Base-by-base conservation (phyloP, 208 protist genomes). In the Trypanosoma rangeli region DNA sequence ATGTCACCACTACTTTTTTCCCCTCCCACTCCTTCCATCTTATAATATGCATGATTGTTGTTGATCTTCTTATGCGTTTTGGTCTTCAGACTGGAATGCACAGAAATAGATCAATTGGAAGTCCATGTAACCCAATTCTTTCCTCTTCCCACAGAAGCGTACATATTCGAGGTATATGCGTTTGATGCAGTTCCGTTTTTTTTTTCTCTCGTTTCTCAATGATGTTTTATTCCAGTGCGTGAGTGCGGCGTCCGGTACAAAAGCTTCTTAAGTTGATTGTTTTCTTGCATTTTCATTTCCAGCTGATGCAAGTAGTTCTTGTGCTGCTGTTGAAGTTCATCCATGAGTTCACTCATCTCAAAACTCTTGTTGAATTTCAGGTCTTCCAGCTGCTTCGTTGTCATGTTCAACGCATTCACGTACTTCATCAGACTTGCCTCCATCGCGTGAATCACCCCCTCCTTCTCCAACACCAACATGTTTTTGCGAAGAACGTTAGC, bases 401-500 rank as follows among this genome's bases (percentile, higher is more conserved):
- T 68, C 48, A 78, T 76, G 59, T 92, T 92, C 67, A 91, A 77
- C 24, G 58, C 67, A 26, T 79, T 75, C 35, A 86, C 80, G 61
- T 81, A 83, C 31, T 77, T 75, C 9, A 66, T 52, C 64, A 95
- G 44, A 64, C 87, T 94, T 53, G 85, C 84, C 55, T 95, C 86
- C 39, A 94, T 76, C 22, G 90, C 80, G 57, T 94, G 76, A 70
- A 97, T 80, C 12, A 81, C 85, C 53, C 76, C 82, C 67, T 94
- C 90, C 80, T 95, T 95, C 76, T 97, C 92, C 20, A 95, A 73
- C 62, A 94, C 86, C 33, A 97, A 73, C 86, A 97, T 94, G 68
- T 95, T 91, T 79, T 95, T 97, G 55, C 90, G 89, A 18, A 84
- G 83, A 56, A 94, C 82, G 60, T 74, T 92, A 20, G 78, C 85